Base-by-base conservation (phyloP, 2,329 filamentous ascomycete genomes). In the Fusarium xylarioides region DNA sequence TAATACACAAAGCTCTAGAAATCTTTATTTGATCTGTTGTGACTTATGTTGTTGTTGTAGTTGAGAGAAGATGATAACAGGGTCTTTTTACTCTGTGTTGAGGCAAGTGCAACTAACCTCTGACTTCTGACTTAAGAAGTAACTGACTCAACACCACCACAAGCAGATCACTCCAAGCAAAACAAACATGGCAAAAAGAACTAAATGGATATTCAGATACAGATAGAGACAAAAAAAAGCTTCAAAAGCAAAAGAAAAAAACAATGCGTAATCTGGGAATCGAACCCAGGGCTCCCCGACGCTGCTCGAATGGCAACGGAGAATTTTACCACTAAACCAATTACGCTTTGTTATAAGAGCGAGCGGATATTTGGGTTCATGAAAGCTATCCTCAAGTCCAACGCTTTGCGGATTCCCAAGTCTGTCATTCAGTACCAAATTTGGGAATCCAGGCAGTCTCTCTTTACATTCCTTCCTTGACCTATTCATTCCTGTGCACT, bases 251-350 rank as follows among this genome's bases (percentile, higher is more conserved):
- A 3, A 11, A 19, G 4, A 10, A 15, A 18, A 18, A 8, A 5
- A n/a, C 5, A 38, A 28, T 69, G 52, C 65, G 58, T 68, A 64
- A 64, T 70, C 67, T 23, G 67, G 67, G 67, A 68, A 69, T 69
- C 64, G 66, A 69, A 34, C 47, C 30, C 47, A 2, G 47, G 46
- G 47, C 47, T 50, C 47, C 47, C 66, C 63, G 66, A 68, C n/a
- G n/a, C n/a, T n/a, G 14, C 47, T 65, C 47, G 34, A 37, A 68
- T 69, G 66, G 64, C 66, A 69, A 69, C 66, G 66, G 66, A 69
- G 66, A 69, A 68, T 69, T 69, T 68, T 69, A 69, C 64, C 66
- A 52, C 49, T 52, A 52, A 52, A 35, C 30, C 49, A 52, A 52
- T 52, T 52, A 52, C 49, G 32, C 49, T 19, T 52, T 35, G 9